phyloP scores from a whole-genome alignment of 805 yeast genomes.

The Jamesozyma lodderae region DNA sequence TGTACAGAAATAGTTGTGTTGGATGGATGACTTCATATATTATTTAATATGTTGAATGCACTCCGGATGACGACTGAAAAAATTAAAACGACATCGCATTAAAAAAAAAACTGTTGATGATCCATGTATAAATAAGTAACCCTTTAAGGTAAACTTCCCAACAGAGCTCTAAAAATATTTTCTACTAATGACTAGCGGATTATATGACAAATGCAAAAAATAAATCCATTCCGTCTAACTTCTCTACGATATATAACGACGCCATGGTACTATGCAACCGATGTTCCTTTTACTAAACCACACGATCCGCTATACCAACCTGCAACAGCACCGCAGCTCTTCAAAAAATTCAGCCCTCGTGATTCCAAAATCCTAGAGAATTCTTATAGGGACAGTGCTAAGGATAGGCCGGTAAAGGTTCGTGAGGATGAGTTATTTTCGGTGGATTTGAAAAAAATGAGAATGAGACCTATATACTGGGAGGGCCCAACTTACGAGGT shows the following conservation, averaged over 20 bases:
- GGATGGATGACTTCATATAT: too few relatives aligned
- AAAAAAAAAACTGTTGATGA: too few relatives aligned
- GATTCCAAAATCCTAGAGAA: conserved; percentile 60
- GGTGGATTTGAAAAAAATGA: conserved; percentile 51
- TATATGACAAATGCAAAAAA: too few relatives aligned
- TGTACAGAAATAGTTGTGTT: too few relatives aligned
- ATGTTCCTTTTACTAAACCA: conserved; percentile 64
- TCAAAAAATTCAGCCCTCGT: conserved; percentile 52
- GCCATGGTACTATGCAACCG: conserved; percentile 78
- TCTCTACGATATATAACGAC: neutral
- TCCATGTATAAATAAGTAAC: too few relatives aligned
- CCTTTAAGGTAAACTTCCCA: too few relatives aligned
- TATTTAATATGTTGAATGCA: too few relatives aligned
- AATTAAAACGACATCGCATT: too few relatives aligned
- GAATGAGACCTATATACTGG: conserved; percentile 72
- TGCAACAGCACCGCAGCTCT: conserved; percentile 44
- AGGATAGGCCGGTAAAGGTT: conserved; percentile 39
- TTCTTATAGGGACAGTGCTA: conserved; percentile 25
- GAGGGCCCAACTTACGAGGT: conserved; percentile 78
- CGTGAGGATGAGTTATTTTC: conserved; percentile 73
- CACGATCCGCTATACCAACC: conserved; percentile 45
- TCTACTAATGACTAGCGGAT: too few relatives aligned
- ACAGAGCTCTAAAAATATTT: too few relatives aligned
- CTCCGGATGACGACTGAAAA: too few relatives aligned
- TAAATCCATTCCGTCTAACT: neutral